Conservation (phyloP, 495 filamentous ascomycete species). For the Penicillium subrubescens region DNA sequence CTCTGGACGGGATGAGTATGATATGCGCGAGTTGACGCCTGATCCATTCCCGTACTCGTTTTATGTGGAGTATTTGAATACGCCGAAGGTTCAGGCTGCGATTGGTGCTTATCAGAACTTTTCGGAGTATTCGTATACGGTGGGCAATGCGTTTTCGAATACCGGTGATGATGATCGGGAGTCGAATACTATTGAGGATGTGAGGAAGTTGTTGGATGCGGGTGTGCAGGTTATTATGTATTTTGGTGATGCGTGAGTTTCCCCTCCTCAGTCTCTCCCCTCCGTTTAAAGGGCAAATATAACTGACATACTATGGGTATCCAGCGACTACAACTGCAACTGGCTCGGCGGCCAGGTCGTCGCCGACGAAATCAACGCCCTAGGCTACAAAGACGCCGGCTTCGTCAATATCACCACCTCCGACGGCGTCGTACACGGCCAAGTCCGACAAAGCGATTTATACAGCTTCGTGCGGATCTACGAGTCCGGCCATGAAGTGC, state of each 20-base stretch:
- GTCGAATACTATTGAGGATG: constrained; percentile 50
- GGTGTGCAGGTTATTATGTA: constrained; percentile 58
- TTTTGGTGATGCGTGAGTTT: constrained; percentile 55
- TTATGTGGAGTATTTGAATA: constrained; percentile 63
- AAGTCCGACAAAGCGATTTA: constrained; percentile 66
- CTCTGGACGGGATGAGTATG: constrained; percentile 60
- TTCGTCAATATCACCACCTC: constrained; percentile 56
- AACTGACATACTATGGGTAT: background rate
- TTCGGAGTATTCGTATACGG: constrained; percentile 47
- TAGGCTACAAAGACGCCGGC: constrained; percentile 51
- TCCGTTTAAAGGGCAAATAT: too few relatives aligned
- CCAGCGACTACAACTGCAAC: constrained; percentile 61
- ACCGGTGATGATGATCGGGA: constrained; percentile 62
- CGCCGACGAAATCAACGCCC: constrained; percentile 44
- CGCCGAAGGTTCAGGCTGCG: constrained; percentile 54
- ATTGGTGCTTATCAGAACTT: constrained; percentile 63
- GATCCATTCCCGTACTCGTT: constrained; percentile 64
- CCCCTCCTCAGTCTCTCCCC: too few relatives aligned
- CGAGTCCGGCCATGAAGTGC: constrained; percentile 70
- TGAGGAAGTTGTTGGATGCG: constrained; percentile 50
- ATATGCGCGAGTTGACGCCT: constrained; percentile 56
- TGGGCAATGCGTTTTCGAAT: constrained; percentile 50
- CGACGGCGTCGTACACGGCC: constrained; percentile 62
- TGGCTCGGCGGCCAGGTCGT: constrained; percentile 60
- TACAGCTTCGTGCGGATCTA: constrained; percentile 72